phyloP scores from a whole-genome alignment of 306 rosid species.

The Cicer judaicum region DNA sequence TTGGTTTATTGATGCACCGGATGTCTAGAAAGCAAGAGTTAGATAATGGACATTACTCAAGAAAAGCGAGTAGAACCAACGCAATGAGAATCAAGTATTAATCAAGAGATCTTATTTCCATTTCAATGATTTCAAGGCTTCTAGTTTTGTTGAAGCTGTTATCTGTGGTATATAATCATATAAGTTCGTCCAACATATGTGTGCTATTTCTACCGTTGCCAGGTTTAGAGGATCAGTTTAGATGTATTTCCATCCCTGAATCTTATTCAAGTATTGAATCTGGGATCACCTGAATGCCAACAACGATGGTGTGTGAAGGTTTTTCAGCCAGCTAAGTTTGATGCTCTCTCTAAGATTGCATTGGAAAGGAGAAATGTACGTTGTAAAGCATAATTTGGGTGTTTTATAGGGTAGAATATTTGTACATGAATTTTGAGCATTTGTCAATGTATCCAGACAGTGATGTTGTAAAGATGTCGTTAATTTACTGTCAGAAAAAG shows the following conservation, averaged over 20 bases:
- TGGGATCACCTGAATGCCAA: slow-evolving; percentile 34
- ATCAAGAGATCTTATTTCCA: slow-evolving; percentile 29
- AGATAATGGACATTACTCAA: slow-evolving; percentile 20
- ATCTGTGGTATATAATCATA: slow-evolving; percentile 39
- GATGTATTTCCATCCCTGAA: slow-evolving; percentile 18
- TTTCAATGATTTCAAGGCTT: slow-evolving; percentile 24
- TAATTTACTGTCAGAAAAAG: not conserved
- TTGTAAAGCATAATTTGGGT: slow-evolving; percentile 18
- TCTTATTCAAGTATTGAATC: slow-evolving; percentile 30
- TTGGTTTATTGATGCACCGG: slow-evolving; percentile 18
- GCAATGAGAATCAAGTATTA: slow-evolving; percentile 18
- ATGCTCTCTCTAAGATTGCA: not conserved
- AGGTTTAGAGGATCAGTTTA: slow-evolving; percentile 28
- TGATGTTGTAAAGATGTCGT: slow-evolving; percentile 32
- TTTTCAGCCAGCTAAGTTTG: slow-evolving; percentile 16
- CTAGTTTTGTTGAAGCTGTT: slow-evolving; percentile 40
- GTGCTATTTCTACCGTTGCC: slow-evolving; percentile 25
- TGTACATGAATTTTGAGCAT: slow-evolving; percentile 49
- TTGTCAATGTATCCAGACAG: slow-evolving; percentile 33
- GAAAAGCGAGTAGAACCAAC: slow-evolving; percentile 33
- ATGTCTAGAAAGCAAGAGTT: slow-evolving; percentile 36
- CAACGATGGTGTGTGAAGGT: not conserved
- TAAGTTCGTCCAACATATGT: slow-evolving; percentile 34
- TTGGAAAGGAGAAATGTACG: slow-evolving; percentile 9
- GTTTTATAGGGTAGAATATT: slow-evolving; percentile 25